Base-by-base conservation (phyloP, 768 basidiomycete genomes). In the Botryobasidium botryosum region DNA sequence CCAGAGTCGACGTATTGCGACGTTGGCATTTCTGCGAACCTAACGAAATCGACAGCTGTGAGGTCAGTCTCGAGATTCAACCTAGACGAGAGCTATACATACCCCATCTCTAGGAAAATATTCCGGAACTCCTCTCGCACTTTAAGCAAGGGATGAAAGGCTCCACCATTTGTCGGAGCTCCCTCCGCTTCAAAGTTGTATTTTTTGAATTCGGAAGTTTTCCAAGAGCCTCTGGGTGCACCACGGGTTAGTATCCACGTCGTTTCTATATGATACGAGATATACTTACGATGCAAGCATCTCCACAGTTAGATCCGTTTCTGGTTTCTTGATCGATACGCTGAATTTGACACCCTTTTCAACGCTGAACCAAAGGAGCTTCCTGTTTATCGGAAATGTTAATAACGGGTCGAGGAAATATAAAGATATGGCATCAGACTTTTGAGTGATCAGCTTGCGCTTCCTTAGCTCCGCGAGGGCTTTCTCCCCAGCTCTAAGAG, bases 81-180 rank as follows among this genome's bases (percentile, higher is more conserved):
- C 13, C 25, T 12, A 21, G 3, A 46, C 12, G 46, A n/a, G 5
- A 6, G 42, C 8, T 17, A 32, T 31, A 21, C 6, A 25, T 31
- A 96, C 92, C 94, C 94, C 91, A 97, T 97, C 61, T 99, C 94
- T 53, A 99, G 71, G 71, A 99, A 99, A 56, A 97, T 96, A 59
- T 82, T 82, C 43, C 91, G 73, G 57, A 99, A 86, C 61, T 99
- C 94, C 63, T 97, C 94, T 45, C 94, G 72, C 21, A 99, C 94
- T 67, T 97, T 97, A 47, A 99, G 74, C 27, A 99, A 69, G 13
- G 94, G 94, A 61, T 97, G 94, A 25, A 97, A 67, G 12, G 91
- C 88, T 32, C 94, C 94, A 25, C 90, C 88, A 31, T 74, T 73
- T 3, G 90, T 79, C 6, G 81, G 84, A 24, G 79, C 74, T 43